phyloP scores from a whole-genome alignment of 2,329 filamentous ascomycete genomes.

The Cytospora leucostoma region DNA sequence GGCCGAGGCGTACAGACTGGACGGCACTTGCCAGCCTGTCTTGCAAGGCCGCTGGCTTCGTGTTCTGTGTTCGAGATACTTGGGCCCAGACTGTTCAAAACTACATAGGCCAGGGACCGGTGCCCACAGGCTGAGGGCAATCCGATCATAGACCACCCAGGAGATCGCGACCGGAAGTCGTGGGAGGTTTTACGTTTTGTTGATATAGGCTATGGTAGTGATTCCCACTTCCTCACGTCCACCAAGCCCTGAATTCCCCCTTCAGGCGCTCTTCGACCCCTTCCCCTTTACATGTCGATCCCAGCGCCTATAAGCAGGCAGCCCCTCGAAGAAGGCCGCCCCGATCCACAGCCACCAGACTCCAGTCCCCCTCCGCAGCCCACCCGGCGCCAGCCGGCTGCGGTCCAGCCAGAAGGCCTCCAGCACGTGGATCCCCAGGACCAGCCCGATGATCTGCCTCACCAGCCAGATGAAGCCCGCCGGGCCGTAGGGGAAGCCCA shows the following conservation, averaged over 20 bases:
- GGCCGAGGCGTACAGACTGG: no score
- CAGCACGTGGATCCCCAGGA: slow-evolving; percentile 63
- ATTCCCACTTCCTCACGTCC: neutral
- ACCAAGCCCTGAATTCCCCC: neutral
- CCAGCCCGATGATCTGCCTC: slow-evolving; percentile 56
- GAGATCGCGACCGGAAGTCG: no score
- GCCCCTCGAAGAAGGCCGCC: slow-evolving; percentile 57
- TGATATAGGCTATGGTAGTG: neutral
- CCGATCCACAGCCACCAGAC: slow-evolving; percentile 59
- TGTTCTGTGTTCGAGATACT: no score
- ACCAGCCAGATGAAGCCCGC: slow-evolving; percentile 60
- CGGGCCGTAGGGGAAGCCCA: slow-evolving; percentile 58
- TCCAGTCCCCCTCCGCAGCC: slow-evolving; percentile 46
- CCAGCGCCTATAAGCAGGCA: slow-evolving; percentile 51
- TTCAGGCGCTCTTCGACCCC: slow-evolving; percentile 10
- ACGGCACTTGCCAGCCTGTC: no score
- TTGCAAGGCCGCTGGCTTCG: no score
- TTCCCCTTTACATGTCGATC: slow-evolving; percentile 47
- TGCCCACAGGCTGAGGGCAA: no score
- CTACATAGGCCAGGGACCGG: no score
- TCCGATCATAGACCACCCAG: no score
- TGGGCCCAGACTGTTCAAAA: no score
- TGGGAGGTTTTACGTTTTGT: neutral
- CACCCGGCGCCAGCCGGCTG: slow-evolving; percentile 49
- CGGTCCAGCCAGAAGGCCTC: slow-evolving; percentile 62